Evolutionary conservation across 495 filamentous ascomycete genomes (phyloP).

Genomic region (Xylaria sp.): DNA sequence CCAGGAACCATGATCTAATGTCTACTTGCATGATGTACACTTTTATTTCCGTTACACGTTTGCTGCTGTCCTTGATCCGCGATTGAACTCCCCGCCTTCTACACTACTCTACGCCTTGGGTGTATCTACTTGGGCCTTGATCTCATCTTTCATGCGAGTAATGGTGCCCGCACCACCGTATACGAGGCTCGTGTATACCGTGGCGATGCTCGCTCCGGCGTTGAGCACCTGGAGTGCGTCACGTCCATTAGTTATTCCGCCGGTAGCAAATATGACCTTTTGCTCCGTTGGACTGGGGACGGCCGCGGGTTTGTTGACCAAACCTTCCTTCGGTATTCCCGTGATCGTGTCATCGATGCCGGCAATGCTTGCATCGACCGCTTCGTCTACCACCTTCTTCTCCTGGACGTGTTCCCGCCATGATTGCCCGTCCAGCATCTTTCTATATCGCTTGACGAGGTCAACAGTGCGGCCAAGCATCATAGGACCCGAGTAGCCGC

Average conservation of each 20-base stretch:
- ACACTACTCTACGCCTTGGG: constrained; percentile 24
- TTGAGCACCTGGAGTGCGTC: constrained; percentile 80
- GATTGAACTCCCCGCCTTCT: constrained; percentile 1
- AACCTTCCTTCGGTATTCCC: constrained; percentile 34
- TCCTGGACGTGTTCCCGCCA: constrained; percentile 35
- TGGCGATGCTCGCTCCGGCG: constrained; percentile 85
- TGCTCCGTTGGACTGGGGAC: constrained; percentile 38
- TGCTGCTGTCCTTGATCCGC: neutral
- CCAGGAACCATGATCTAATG: constrained; percentile 29
- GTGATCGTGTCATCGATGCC: constrained; percentile 42
- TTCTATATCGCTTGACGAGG: constrained; percentile 80
- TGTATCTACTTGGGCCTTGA: constrained; percentile 59
- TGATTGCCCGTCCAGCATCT: constrained; percentile 66
- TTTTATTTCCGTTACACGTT: neutral
- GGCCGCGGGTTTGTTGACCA: constrained; percentile 18
- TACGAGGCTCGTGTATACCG: constrained; percentile 81
- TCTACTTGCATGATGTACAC: constrained; percentile 32
- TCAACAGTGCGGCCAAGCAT: constrained; percentile 78
- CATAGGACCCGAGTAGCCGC: constrained; percentile 89
- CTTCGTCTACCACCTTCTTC: constrained; percentile 39
- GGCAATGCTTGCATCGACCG: constrained; percentile 36
- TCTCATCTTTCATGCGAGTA: constrained; percentile 84
- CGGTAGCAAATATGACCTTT: constrained; percentile 91
- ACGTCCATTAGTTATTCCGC: constrained; percentile 84
- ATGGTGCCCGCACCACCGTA: constrained; percentile 88